Conservation (phyloP, 768 basidiomycete species). For the Hygrocybe coccinea region DNA sequence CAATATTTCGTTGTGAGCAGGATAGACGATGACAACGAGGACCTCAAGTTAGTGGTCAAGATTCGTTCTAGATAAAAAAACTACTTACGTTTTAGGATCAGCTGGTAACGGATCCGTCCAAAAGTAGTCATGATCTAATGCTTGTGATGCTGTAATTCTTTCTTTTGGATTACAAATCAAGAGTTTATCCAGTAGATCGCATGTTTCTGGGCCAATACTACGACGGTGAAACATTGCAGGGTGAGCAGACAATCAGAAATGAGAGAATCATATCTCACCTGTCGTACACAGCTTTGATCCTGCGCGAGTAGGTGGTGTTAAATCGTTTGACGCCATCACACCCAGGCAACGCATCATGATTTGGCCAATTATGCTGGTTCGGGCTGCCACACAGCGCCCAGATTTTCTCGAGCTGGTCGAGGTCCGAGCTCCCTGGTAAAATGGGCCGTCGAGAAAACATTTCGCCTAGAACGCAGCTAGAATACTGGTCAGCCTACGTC, state of each 20-base stretch:
- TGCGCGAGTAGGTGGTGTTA: constrained; percentile 43
- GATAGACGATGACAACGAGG: not conserved
- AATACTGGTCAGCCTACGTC: not conserved
- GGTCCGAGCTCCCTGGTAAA: constrained; percentile 78
- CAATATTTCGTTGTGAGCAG: not conserved
- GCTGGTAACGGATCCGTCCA: constrained; percentile 88
- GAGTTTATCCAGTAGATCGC: constrained; percentile 77
- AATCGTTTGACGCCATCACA: constrained; percentile 76
- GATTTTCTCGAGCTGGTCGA: constrained; percentile 90
- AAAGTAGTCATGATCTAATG: constrained; percentile 91
- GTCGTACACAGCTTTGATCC: constrained; percentile 54
- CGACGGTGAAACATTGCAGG: not conserved
- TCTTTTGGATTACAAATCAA: constrained; percentile 78
- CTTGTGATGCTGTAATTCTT: constrained; percentile 78
- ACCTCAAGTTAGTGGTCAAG: no score
- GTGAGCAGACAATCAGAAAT: constrained; percentile 2
- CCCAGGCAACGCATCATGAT: constrained; percentile 68
- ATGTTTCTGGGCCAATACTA: constrained; percentile 64
- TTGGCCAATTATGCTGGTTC: constrained; percentile 75
- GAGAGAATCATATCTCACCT: constrained; percentile 40
- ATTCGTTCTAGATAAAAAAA: no score
- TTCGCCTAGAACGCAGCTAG: constrained; percentile 91
- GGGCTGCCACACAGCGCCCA: constrained; percentile 88
- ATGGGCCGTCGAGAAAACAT: constrained; percentile 90
- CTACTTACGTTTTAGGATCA: constrained; percentile 68